Conservation (phyloP, 176 grass and related monocot species). For the Aegilops tauschii region DNA sequence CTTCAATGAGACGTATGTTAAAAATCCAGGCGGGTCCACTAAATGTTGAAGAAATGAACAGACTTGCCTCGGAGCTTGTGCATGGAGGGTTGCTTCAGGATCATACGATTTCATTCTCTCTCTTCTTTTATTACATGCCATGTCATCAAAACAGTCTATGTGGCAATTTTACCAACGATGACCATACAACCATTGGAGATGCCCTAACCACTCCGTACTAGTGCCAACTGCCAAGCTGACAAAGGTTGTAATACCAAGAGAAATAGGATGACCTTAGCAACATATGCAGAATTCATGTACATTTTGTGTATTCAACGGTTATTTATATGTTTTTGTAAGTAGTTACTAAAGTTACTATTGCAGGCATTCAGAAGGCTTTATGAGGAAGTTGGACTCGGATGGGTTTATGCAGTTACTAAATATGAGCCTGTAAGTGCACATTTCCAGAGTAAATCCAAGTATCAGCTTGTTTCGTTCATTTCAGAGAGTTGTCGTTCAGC, state of each 20-base stretch:
- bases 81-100: too few species aligned
- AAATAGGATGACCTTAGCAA: not conserved
- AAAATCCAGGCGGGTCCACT: too few species aligned
- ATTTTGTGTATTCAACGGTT: not conserved
- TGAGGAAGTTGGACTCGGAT: slow-evolving; percentile 91
- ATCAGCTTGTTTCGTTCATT: slow-evolving; percentile 10
- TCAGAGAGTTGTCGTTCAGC: not conserved
- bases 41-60: too few species aligned
- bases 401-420: slow-evolving; percentile 94
- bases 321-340: not conserved
- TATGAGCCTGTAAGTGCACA: slow-evolving; percentile 85
- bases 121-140: too few species aligned
- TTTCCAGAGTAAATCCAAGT: not conserved
- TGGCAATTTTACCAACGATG: too few species aligned
- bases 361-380: slow-evolving; percentile 97
- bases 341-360: slow-evolving; percentile 8
- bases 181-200: too few species aligned
- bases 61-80: too few species aligned
- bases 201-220: not conserved
- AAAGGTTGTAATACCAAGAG: not conserved
- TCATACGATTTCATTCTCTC: too few species aligned
- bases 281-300: not conserved
- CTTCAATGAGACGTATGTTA: too few species aligned
- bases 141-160: too few species aligned
- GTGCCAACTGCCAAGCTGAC: not conserved